phyloP scores from a whole-genome alignment of 352 stramenopile genomes.

The Pythium diclinum region DNA sequence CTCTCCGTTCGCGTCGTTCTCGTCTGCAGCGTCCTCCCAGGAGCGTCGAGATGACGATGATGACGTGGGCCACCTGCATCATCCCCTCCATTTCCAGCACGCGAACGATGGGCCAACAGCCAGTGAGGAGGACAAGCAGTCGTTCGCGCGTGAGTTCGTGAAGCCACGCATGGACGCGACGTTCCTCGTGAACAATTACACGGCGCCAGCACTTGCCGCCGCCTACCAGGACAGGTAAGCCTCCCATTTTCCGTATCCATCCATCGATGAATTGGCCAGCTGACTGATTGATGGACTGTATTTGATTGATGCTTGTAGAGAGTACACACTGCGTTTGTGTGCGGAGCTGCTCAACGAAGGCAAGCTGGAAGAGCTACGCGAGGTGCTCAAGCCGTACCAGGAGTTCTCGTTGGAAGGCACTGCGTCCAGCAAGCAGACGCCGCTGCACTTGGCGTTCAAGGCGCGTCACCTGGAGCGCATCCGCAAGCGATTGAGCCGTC shows the following conservation, averaged over 20 bases:
- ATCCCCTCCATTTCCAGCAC: constrained; percentile 1
- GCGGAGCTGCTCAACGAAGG: constrained; percentile 68
- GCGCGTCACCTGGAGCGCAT: constrained; percentile 90
- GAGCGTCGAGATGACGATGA: constrained; percentile 11
- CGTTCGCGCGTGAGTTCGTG: constrained; percentile 64
- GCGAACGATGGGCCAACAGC: background rate
- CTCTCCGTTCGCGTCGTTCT: background rate
- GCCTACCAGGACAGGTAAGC: constrained; percentile 92
- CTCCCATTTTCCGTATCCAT: background rate
- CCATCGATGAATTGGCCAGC: background rate
- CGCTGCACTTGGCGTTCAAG: constrained; percentile 74
- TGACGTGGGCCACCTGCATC: constrained; percentile 2
- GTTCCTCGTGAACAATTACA: constrained; percentile 96
- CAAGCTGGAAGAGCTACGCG: constrained; percentile 67
- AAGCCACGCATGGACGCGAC: constrained; percentile 69
- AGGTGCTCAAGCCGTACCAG: constrained; percentile 75
- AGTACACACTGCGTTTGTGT: constrained; percentile 78
- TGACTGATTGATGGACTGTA: background rate
- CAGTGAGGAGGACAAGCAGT: constrained; percentile 25
- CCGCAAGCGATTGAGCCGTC: constrained; percentile 92
- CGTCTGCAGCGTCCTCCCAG: constrained; percentile 13
- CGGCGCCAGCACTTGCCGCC: constrained; percentile 90
- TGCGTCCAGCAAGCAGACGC: constrained; percentile 32
- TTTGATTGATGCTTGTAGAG: constrained; percentile 25
- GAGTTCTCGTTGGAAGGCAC: constrained; percentile 23